Percentiles rank a stretch among this genome's conserved stretches.
phyloP scores from a whole-genome alignment of 345 rosid species.

The Eucalyptus marginata region DNA sequence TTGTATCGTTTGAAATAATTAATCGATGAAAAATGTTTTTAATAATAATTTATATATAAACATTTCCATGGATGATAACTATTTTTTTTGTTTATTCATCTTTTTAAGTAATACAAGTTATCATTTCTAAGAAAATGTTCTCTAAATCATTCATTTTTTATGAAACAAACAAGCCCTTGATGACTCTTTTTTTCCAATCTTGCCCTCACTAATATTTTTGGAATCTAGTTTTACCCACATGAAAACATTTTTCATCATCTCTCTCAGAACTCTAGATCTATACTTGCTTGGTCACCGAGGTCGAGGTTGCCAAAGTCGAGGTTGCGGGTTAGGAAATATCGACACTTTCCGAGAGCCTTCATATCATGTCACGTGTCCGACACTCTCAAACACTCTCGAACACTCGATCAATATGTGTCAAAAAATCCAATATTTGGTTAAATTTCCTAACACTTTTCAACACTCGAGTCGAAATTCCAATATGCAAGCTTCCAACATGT shows the following conservation, averaged over 20 bases:
- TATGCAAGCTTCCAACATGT: too few species aligned
- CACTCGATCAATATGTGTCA: rapidly evolving
- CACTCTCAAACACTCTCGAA: rapidly evolving
- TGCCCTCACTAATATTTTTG: background rate
- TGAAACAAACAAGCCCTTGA: background rate
- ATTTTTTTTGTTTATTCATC: too few species aligned
- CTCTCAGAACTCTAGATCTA: background rate
- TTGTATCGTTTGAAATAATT: background rate
- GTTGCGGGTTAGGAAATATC: background rate
- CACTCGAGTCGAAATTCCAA: rapidly evolving
- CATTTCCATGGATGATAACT: rapidly evolving
- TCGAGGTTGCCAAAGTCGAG: background rate
- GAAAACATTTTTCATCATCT: background rate
- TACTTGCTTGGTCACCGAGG: background rate
- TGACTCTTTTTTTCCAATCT: background rate
- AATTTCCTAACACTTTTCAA: rapidly evolving
- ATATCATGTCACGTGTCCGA: rapidly evolving
- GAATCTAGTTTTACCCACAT: background rate
- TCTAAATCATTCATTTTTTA: background rate
- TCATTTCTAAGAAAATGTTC: background rate
- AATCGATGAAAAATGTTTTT: rapidly evolving
- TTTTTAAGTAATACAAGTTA: background rate
- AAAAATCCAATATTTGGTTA: rapidly evolving
- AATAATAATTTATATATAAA: too few species aligned
- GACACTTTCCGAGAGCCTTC: rapidly evolving